phyloP scores from a whole-genome alignment of 31 red algal genomes.

The Pterothamnion heteromorphum region DNA sequence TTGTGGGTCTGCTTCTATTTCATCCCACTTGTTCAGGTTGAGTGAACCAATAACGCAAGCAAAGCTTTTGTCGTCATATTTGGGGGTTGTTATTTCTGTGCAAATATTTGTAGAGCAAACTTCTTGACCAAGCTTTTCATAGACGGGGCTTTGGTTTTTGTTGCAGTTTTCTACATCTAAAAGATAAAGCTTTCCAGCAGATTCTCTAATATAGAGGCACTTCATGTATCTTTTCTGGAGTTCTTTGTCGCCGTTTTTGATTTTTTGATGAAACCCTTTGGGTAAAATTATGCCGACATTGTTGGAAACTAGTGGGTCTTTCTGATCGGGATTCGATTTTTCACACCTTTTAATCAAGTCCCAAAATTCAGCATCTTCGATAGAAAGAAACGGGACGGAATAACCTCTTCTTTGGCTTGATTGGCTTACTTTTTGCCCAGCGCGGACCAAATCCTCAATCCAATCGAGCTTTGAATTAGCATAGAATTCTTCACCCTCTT shows the following conservation, averaged over 20 bases:
- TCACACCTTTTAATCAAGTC: neutral
- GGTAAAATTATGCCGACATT: neutral
- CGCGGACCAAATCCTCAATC: neutral
- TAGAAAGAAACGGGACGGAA: neutral
- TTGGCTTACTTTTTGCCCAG: neutral
- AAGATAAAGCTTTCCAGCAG: neutral
- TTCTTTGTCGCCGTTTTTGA: neutral
- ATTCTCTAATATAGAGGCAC: neutral
- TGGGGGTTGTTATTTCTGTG: neutral
- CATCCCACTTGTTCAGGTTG: neutral
- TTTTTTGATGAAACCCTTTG: neutral
- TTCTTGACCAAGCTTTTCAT: neutral
- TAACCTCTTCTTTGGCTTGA: neutral
- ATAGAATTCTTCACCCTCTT: neutral
- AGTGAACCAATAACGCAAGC: neutral
- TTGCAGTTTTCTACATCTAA: neutral
- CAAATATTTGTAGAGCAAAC: neutral
- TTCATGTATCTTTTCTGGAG: neutral
- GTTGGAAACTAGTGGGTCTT: no score
- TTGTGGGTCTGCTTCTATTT: neutral
- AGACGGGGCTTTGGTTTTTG: neutral
- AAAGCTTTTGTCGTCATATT: neutral
- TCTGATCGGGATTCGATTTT: neutral
- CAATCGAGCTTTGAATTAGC: no score
- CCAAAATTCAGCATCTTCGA: neutral